Conservation (phyloP, 164 flowering plant genomes). For the Stephania yunnanensis region DNA sequence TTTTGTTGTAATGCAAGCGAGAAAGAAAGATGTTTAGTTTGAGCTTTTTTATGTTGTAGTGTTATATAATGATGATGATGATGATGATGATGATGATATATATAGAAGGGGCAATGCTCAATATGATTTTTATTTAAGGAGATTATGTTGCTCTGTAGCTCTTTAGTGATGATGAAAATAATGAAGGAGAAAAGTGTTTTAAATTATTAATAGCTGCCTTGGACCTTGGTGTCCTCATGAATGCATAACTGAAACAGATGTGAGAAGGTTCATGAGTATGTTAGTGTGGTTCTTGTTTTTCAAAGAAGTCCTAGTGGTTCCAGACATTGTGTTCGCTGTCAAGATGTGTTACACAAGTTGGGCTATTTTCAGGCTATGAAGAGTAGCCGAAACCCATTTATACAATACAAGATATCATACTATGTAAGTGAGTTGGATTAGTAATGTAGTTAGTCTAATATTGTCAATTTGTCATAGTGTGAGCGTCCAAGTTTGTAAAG, state of each 20-base stretch:
- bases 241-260: not conserved
- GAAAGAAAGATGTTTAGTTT: conserved; percentile 6
- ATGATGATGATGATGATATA: not conserved
- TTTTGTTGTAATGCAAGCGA: conserved; percentile 12
- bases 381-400: no score
- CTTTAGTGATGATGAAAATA: not conserved
- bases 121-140: not conserved
- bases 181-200: not conserved
- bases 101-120: not conserved
- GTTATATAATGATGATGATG: not conserved
- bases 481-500: no score
- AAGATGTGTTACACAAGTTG: no score
- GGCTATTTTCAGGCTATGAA: no score
- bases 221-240: not conserved
- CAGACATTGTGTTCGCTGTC: no score
- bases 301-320: no score
- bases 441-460: no score
- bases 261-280: no score
- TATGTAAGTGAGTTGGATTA: no score
- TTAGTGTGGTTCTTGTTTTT: no score
- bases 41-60: conserved; percentile 8
- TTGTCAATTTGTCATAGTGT: no score
- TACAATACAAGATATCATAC: no score
- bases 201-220: not conserved
- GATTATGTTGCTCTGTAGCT: not conserved